These are phyloP conservation scores for Cicer pinnatifidum DNA, from an alignment of 306 rosid species.

Conservation along the genomic window DNA sequence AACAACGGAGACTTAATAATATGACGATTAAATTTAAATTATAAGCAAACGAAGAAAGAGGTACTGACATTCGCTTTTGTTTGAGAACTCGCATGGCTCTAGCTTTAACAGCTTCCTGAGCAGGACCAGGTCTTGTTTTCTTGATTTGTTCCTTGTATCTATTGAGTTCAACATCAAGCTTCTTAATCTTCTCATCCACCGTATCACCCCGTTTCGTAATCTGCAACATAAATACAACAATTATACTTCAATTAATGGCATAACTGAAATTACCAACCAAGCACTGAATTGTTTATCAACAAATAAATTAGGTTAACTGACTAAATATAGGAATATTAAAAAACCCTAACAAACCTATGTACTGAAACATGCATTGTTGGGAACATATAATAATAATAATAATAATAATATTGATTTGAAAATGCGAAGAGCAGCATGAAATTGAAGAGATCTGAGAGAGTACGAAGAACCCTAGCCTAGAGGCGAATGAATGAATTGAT, in stretches of 20 bases:
- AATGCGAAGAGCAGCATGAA: not conserved
- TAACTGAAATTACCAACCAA: not conserved
- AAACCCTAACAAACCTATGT: not conserved
- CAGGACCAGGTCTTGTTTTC: constrained; percentile 96
- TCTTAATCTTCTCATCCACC: constrained; percentile 85
- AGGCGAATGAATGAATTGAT: not conserved
- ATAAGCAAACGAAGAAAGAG: constrained; percentile 23
- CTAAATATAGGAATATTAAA: not conserved
- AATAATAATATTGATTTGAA: not conserved
- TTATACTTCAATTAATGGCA: not conserved
- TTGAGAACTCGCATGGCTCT: constrained; percentile 96
- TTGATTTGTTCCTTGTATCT: constrained; percentile 91
- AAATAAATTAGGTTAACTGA: constrained; percentile 16
- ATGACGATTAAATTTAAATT: not conserved
- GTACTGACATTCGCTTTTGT: constrained; percentile 84
- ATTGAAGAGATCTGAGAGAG: constrained; percentile 23
- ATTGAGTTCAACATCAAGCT: constrained; percentile 82
- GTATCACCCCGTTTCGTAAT: constrained; percentile 87
- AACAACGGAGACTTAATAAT: constrained; percentile 16
- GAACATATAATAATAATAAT: not conserved
- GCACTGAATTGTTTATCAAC: not conserved
- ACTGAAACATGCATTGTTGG: not conserved
- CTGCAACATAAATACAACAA: constrained; percentile 45
- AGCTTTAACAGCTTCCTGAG: constrained; percentile 89
- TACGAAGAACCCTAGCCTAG: not conserved